Evolutionary conservation across 140 eudicot genomes (phyloP), one percentile per base, ranked within the genome.

Genomic region (Anethum foeniculum): DNA sequence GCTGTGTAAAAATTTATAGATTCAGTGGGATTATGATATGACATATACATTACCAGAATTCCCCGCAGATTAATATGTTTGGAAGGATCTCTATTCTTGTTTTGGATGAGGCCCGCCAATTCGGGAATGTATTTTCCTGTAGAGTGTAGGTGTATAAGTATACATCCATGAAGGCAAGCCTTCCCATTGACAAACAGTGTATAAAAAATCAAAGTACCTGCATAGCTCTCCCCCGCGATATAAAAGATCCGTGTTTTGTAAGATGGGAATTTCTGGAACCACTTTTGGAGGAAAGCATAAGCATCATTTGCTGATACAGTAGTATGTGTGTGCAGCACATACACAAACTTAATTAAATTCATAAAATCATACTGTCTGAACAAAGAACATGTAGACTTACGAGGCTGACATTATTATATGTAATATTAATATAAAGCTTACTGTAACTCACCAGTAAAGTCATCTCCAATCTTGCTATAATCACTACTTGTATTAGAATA

Each of bases 181-280:
- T 38, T 86, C n/a, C 21, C 44, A 32, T 30, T 30, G 18, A 23
- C 36, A 49, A 1, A n/a, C 51, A 25, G 54, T 62, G 38, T 77
- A 28, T 25, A 39, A 62, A 36, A 4, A 56, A 12, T 34, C 38
- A 60, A 76, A 51, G 11, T 85, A 90, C 97, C 98, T 88, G 98
- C 98, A 83, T 94, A 94, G 86, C 98, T 94, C 89, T 94, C 98
- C 81, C 98, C 98, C 0, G 98, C 98, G 38, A 94, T 87, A 82
- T 94, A 94, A 87, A 92, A 89, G 19, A 56, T 64, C 56, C 89
- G 84, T 21, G 82, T 84, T 78, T 85, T 88, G 68, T 90, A 94
- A 38, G 94, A 86, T 38, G 98, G 97, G 43, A 90, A 94, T 91
- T 91, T 91, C 84, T 80, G 81, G 86, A 90, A 92, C 98, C 98